Evolutionary conservation across 371 early-diverging fungal genomes (phyloP).

Genomic region (Scutellospora calospora): DNA sequence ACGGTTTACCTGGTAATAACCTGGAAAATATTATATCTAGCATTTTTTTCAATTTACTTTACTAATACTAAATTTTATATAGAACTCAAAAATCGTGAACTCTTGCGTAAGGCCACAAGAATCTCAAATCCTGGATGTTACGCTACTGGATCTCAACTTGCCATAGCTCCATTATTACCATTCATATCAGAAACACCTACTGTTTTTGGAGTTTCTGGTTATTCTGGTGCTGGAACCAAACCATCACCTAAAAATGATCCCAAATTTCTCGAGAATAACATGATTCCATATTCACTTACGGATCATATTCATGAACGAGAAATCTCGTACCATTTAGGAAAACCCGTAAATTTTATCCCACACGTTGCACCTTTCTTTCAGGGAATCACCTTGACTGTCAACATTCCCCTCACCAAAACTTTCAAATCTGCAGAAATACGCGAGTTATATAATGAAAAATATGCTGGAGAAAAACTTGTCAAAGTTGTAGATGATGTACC

Average conservation of each 20-base stretch:
- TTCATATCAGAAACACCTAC: slow-evolving; percentile 73
- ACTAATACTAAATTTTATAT: background rate
- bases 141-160: slow-evolving; percentile 95
- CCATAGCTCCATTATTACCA: slow-evolving; percentile 81
- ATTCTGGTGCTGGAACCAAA: slow-evolving; percentile 97
- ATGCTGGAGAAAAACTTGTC: slow-evolving; percentile 82
- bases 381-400: slow-evolving; percentile 91
- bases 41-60: slow-evolving; percentile 20
- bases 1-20: slow-evolving; percentile 82
- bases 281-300: slow-evolving; percentile 92
- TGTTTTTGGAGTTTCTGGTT: slow-evolving; percentile 96
- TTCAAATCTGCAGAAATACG: slow-evolving; percentile 63
- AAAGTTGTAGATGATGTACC: slow-evolving; percentile 82
- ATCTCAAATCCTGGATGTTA: slow-evolving; percentile 98
- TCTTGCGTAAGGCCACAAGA: slow-evolving; percentile 65
- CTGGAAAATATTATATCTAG: background rate
- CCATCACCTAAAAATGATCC: slow-evolving; percentile 95
- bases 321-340: slow-evolving; percentile 81
- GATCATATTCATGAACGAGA: slow-evolving; percentile 97
- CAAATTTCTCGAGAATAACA: slow-evolving; percentile 81
- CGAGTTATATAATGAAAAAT: slow-evolving; percentile 75
- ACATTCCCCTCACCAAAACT: slow-evolving; percentile 79
- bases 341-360: slow-evolving; percentile 77
- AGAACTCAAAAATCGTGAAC: slow-evolving; percentile 73
- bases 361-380: slow-evolving; percentile 95